A percentile compares a stretch with the other conserved stretches of the same genome.
These are phyloP conservation scores for Aleurites moluccanus DNA, from an alignment of 441 rosid genomes.

Conservation along the genomic window DNA sequence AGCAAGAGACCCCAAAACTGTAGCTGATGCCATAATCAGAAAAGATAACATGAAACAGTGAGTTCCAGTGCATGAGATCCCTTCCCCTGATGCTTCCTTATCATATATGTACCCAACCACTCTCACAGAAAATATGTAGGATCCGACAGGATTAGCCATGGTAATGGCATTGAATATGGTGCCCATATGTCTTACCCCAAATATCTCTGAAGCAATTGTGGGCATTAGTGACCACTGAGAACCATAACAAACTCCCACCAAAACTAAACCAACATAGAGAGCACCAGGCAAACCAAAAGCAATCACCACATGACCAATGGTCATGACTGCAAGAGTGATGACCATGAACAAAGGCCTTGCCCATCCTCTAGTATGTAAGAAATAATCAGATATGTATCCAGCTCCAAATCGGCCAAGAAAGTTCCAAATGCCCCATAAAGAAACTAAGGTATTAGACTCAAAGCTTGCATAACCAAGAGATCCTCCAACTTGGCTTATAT, in stretches of 20 bases:
- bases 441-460: conserved; percentile 52
- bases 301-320: conserved; percentile 48
- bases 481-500: conserved; percentile 67
- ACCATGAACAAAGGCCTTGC: conserved; percentile 59
- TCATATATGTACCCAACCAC: conserved; percentile 72
- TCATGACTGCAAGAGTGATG: conserved; percentile 50
- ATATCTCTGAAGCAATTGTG: conserved; percentile 63
- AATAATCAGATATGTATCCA: conserved; percentile 51
- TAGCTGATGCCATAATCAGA: conserved; percentile 50
- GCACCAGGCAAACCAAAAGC: conserved; percentile 57
- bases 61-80: conserved; percentile 43
- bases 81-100: conserved; percentile 46
- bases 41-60: conserved; percentile 53
- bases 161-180: conserved; percentile 73
- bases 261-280: conserved; percentile 50
- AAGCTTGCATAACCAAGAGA: conserved; percentile 58
- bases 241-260: conserved; percentile 74
- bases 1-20: conserved; percentile 43
- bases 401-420: conserved; percentile 68
- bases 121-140: conserved; percentile 68
- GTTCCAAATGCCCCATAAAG: conserved; percentile 72
- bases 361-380: conserved; percentile 50
- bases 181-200: conserved; percentile 66
- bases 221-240: conserved; percentile 87
- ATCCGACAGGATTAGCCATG: conserved; percentile 71